Evolutionary conservation across 208 protist genomes (phyloP).

Genomic region (Endotrypanum monterogeii): DNA sequence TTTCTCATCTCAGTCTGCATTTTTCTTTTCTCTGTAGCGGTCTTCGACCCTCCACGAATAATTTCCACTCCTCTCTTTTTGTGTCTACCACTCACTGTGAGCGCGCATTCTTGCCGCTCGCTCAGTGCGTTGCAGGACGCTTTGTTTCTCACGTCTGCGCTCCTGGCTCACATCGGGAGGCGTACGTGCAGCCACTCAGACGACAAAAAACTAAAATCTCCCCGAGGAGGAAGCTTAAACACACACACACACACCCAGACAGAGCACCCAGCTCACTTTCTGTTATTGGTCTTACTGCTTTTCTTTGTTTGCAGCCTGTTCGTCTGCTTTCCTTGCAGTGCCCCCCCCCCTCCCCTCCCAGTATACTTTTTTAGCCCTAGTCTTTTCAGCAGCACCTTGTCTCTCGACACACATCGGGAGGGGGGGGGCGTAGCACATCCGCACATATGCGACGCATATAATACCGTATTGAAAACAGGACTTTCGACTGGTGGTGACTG

Average conservation of each 20-base stretch:
- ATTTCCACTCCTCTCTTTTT: not conserved
- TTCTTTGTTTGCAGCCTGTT: slow-evolving; percentile 19
- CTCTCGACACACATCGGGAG: not conserved
- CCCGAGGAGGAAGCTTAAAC: not conserved
- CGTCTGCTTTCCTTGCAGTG: not conserved
- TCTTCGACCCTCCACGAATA: not conserved
- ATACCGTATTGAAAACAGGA: not conserved
- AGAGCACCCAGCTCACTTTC: not conserved
- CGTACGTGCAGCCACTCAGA: not conserved
- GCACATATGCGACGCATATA: not conserved
- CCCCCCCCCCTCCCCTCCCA: not conserved
- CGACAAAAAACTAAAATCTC: not conserved
- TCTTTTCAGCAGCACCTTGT: not conserved
- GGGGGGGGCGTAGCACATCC: not conserved
- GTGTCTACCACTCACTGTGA: not conserved
- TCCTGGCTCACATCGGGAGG: not conserved
- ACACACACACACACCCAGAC: not conserved
- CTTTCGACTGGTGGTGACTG: too few relatives aligned
- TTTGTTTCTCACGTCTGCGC: not conserved
- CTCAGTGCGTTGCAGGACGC: not conserved
- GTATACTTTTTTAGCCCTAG: too few relatives aligned
- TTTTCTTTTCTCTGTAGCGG: not conserved
- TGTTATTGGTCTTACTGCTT: not conserved
- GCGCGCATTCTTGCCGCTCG: not conserved
- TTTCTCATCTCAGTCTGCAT: too few relatives aligned